Percentiles rank a stretch among this genome's conserved stretches.
These are phyloP conservation scores for Calophaca sinica DNA, from an alignment of 306 rosid genomes.

Conservation along the genomic window DNA sequence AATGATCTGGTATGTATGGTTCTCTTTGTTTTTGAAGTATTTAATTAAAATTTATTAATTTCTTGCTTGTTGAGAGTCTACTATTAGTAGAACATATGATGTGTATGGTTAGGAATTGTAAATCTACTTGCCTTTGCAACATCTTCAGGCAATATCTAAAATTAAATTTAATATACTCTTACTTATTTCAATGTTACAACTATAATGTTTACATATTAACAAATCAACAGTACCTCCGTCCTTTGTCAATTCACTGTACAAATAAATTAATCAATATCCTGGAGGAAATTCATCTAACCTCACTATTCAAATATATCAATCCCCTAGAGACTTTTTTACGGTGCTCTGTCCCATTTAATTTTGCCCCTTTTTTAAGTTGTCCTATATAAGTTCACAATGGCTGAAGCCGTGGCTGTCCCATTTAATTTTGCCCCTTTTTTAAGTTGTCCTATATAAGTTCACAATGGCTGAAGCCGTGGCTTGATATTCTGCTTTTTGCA, in stretches of 20 bases:
- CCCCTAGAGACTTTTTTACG: background rate
- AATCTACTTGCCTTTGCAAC: background rate
- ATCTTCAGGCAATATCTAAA: constrained; percentile 28
- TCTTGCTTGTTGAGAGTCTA: too few species aligned
- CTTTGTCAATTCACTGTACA: constrained; percentile 4
- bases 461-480: too few species aligned
- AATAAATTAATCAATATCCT: constrained; percentile 12
- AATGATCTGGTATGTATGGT: constrained; percentile 66
- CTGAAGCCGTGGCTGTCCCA: too few species aligned
- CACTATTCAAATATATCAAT: background rate
- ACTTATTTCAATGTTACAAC: constrained; percentile 1
- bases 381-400: background rate
- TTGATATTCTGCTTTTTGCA: too few species aligned
- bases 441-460: background rate
- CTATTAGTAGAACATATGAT: too few species aligned
- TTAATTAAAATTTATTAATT: too few species aligned
- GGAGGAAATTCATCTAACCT: constrained; percentile 13
- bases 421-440: background rate
- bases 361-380: background rate
- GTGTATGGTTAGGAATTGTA: background rate
- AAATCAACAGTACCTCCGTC: background rate
- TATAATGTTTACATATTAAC: background rate
- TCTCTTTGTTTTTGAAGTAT: too few species aligned
- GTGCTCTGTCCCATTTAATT: background rate
- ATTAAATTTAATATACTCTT: background rate